Base-by-base conservation (phyloP, 371 early-diverging fungal genomes). In the Zychaea mexicana region DNA sequence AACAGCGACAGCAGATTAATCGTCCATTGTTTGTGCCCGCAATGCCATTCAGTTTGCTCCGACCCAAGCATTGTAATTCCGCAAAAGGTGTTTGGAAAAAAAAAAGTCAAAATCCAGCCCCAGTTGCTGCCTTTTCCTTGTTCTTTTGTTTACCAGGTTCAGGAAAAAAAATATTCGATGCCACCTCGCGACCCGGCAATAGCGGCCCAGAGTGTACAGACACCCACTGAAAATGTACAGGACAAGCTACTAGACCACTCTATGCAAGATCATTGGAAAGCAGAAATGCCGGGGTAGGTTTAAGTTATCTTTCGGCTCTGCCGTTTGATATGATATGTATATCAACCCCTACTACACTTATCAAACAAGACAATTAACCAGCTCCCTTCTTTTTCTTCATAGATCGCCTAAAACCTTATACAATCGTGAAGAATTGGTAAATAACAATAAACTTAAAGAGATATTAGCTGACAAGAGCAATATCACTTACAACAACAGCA, bases 361-460 rank as follows among this genome's bases (percentile, higher is more conserved):
- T 7, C 7, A 36, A 9, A 36, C 15, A 36, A 36, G 15, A 36
- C 7, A 36, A 7, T 36, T 36, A 15, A 6, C 24, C 8, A 24
- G 2, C 8, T 21, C 22, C 2, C 49, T 47, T 19, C 3, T 26
- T 7, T 26, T 47, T 22, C 12, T 24, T 15, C 24, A 19, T 36
- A 74, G 74, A 49, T 62, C 69, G 31, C 31, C 26, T 46, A 65
- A 63, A 36, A 59, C 57, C n/a, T 64, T 60, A n/a, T 77, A 77
- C 68, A 73, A 72, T 65, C 71, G 63, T n/a, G 74, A 77, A 33
- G 64, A 77, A 69, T 55, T 77, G 64, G 77, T 77, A 77, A 53
- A 46, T 24, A 8, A 33, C n/a, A n/a, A n/a, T n/a, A n/a, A n/a
- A n/a, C n/a, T n/a, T n/a, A n/a, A n/a, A n/a, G n/a, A n/a, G n/a